Evolutionary conservation across 768 basidiomycete genomes (phyloP).

Genomic region (Amanita inopinata): DNA sequence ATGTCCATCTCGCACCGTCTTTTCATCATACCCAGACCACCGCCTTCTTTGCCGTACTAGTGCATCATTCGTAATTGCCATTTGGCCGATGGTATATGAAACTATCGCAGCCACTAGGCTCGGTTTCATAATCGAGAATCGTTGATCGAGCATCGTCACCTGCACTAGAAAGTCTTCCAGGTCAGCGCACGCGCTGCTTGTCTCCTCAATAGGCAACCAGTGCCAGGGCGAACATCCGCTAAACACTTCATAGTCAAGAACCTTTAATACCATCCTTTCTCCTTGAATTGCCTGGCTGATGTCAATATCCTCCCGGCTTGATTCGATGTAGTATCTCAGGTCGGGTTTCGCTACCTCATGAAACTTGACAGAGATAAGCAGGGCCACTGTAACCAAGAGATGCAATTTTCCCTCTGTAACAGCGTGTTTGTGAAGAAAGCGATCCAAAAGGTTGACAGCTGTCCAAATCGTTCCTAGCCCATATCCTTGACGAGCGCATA

Average conservation of each 20-base stretch:
- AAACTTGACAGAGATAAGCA: conserved; percentile 3
- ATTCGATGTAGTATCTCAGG: background rate
- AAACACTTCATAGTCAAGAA: background rate
- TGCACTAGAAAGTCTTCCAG: conserved; percentile 6
- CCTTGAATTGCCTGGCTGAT: background rate
- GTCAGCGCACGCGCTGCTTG: background rate
- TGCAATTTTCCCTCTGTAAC: background rate
- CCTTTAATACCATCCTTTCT: background rate
- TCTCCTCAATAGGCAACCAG: conserved; percentile 1
- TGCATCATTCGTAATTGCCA: background rate
- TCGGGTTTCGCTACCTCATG: background rate
- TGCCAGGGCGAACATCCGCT: conserved; percentile 8
- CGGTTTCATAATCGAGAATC: background rate
- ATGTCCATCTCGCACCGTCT: background rate
- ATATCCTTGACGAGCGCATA: background rate
- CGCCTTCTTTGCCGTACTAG: background rate
- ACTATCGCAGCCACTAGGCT: background rate
- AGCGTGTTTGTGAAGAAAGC: background rate
- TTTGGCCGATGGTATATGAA: background rate
- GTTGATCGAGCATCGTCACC: background rate
- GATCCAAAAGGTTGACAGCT: conserved; percentile 2
- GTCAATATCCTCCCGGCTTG: background rate
- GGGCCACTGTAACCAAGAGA: background rate
- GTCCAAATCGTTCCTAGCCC: conserved; percentile 2
- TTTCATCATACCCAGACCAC: background rate